Evolutionary conservation across 257 asterid species (phyloP).

Genomic region (Salvia hispanica): DNA sequence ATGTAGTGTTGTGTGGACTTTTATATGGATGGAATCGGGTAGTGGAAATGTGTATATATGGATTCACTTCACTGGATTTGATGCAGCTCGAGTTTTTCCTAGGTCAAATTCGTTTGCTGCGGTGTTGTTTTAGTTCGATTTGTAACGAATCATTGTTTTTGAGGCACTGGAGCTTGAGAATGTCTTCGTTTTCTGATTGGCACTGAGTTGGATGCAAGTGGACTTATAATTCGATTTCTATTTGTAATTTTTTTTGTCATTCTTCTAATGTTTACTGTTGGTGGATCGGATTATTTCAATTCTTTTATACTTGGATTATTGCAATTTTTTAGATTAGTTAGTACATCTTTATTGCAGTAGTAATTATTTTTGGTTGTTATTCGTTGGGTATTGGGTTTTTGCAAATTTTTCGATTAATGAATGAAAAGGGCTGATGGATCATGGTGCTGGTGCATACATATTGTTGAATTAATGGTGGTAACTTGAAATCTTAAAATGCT

Average conservation of each 20-base stretch:
- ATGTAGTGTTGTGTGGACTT: background rate
- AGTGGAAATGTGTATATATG: background rate
- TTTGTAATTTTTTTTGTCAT: background rate
- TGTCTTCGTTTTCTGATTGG: background rate
- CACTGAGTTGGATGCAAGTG: background rate
- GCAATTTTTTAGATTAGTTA: background rate
- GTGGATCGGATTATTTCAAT: background rate
- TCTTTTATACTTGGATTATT: no score
- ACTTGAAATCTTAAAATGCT: background rate
- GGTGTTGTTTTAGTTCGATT: background rate
- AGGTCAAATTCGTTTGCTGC: background rate
- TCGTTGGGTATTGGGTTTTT: background rate
- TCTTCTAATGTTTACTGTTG: background rate
- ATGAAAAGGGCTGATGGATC: background rate
- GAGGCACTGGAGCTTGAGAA: constrained; percentile 3
- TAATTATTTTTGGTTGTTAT: background rate
- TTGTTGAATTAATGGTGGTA: background rate
- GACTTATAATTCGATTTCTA: background rate
- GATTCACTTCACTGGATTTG: background rate
- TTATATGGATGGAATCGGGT: background rate
- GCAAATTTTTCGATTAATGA: background rate
- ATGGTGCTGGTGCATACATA: background rate
- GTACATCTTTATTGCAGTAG: background rate
- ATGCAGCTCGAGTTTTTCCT: background rate
- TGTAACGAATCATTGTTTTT: background rate